phyloP scores from a whole-genome alignment of 2,329 filamentous ascomycete species.

The Emmonsiellopsis sp. region DNA sequence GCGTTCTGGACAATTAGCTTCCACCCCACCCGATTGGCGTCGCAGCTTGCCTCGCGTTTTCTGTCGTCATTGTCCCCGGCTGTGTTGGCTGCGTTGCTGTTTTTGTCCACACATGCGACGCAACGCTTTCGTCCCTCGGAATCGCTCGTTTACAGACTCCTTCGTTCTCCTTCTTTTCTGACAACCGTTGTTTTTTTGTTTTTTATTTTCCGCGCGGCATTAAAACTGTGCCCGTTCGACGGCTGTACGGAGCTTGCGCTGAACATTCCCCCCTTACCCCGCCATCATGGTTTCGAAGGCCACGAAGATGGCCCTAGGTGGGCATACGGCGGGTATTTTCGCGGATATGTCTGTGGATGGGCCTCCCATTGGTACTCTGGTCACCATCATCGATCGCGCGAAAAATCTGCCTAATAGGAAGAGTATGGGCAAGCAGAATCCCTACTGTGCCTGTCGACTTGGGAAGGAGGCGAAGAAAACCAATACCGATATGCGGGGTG shows the following conservation, averaged over 20 bases:
- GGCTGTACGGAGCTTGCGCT: background rate
- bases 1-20: background rate
- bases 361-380: slow-evolving; percentile 83
- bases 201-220: too few relatives aligned
- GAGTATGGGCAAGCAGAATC: slow-evolving; percentile 97
- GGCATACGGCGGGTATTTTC: slow-evolving; percentile 86
- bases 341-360: slow-evolving; percentile 90
- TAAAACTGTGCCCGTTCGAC: too few relatives aligned
- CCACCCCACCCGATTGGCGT: background rate
- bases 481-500: slow-evolving; percentile 82
- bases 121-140: too few relatives aligned
- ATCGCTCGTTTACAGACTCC: too few relatives aligned
- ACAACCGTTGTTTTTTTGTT: too few relatives aligned
- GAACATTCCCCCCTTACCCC: background rate
- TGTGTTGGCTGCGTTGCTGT: background rate
- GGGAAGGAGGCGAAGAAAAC: slow-evolving; percentile 98
- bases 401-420: slow-evolving; percentile 96
- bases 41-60: background rate
- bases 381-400: slow-evolving; percentile 83
- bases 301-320: slow-evolving; percentile 39
- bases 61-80: background rate
- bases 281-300: slow-evolving; percentile 15
- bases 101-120: background rate
- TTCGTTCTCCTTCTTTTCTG: too few relatives aligned
- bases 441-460: slow-evolving; percentile 85